Evolutionary conservation across 768 basidiomycete species (phyloP).

Genomic region (Phaeotremella skinneri): DNA sequence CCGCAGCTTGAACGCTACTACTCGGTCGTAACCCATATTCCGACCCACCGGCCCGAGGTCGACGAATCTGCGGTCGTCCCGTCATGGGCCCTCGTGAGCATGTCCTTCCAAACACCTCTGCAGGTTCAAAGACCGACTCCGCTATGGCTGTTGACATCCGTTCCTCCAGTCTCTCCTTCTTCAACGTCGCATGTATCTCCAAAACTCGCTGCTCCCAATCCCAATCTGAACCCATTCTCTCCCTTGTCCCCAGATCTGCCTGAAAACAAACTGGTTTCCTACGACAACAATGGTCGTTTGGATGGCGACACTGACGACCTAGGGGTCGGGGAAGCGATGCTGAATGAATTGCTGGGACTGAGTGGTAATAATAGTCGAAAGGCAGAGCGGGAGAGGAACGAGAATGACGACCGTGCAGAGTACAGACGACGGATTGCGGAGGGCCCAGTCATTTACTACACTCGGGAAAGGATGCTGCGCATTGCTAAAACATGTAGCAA

Average conservation of each 20-base stretch:
- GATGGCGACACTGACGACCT: not conserved
- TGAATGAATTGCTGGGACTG: not conserved
- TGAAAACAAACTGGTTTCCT: constrained; percentile 5
- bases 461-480: constrained; percentile 20
- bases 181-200: constrained; percentile 11
- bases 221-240: constrained; percentile 27
- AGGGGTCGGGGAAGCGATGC: not conserved
- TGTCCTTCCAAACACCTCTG: not conserved
- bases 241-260: constrained; percentile 30
- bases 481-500: constrained; percentile 24
- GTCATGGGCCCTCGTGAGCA: constrained; percentile 1
- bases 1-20: not conserved
- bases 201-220: constrained; percentile 8
- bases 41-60: not conserved
- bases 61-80: not conserved
- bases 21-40: too few relatives aligned
- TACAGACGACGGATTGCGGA: not conserved
- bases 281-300: not conserved
- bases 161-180: constrained; percentile 8
- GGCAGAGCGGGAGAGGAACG: not conserved
- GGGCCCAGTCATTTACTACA: constrained; percentile 10
- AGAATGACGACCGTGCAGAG: not conserved
- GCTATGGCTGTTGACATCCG: too few relatives aligned
- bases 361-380: not conserved
- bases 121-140: not conserved